These are phyloP conservation scores for Paecilomyces sp. DNA, from an alignment of 2,329 filamentous ascomycete species.

Conservation along the genomic window DNA sequence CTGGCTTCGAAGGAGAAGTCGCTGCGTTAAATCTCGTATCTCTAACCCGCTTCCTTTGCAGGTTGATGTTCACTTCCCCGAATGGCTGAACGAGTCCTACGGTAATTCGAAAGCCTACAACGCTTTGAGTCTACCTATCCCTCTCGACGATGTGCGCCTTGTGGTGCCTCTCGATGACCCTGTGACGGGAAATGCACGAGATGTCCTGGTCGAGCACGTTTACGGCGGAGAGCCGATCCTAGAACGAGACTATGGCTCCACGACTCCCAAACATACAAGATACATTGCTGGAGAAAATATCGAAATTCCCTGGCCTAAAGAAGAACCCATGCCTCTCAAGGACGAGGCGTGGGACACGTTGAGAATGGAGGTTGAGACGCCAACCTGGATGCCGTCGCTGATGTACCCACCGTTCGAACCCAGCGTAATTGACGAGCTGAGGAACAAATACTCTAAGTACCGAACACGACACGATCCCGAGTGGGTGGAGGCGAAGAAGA, in stretches of 20 bases:
- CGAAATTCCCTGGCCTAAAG: conserved; percentile 68
- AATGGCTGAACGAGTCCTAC: conserved; percentile 29
- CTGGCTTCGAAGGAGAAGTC: conserved; percentile 18
- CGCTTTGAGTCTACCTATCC: conserved; percentile 50
- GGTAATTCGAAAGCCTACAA: conserved; percentile 35
- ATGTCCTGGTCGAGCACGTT: conserved; percentile 71
- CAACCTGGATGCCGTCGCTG: conserved; percentile 72
- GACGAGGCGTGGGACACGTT: conserved; percentile 64
- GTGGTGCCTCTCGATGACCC: conserved; percentile 68
- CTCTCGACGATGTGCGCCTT: conserved; percentile 68
- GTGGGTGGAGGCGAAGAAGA: conserved; percentile 59
- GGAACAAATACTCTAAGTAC: conserved; percentile 76
- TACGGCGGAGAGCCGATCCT: conserved; percentile 45
- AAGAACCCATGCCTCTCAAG: conserved; percentile 41
- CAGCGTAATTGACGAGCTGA: conserved; percentile 74
- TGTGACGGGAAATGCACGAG: conserved; percentile 56
- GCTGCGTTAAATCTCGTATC: conserved; percentile 4
- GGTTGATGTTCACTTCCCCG: conserved; percentile 37
- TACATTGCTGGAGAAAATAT: conserved; percentile 65
- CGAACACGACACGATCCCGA: conserved; percentile 70
- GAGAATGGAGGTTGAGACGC: conserved; percentile 66
- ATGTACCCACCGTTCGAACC: conserved; percentile 70
- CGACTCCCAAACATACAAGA: conserved; percentile 33
- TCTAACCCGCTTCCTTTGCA: conserved; percentile 12
- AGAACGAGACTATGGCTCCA: conserved; percentile 43